Conservation (phyloP, 148 eudicot species). For the Chenopodium formosanum region DNA sequence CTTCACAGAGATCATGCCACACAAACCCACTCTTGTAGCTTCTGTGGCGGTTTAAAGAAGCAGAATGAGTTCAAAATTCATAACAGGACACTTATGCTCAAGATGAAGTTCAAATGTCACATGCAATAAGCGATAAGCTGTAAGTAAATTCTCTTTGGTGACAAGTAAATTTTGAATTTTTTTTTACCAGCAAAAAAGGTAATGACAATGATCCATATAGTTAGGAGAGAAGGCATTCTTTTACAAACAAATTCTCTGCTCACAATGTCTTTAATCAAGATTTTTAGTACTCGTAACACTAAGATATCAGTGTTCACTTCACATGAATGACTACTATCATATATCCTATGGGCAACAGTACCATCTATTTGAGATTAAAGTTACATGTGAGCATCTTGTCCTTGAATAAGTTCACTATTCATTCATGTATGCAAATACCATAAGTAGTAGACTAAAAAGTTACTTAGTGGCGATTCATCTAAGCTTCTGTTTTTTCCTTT, state of each 20-base stretch:
- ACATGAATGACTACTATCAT: no score
- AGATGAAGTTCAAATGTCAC: neutral
- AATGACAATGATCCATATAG: neutral
- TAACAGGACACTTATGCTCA: neutral
- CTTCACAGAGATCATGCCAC: constrained; percentile 94
- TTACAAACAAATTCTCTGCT: neutral
- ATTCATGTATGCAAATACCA: neutral
- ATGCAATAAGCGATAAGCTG: neutral
- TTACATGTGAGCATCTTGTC: neutral
- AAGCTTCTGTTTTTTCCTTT: no score
- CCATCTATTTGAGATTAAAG: neutral
- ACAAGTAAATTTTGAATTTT: neutral
- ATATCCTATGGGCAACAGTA: neutral
- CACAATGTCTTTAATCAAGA: neutral
- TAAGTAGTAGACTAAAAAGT: no score
- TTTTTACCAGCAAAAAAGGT: neutral
- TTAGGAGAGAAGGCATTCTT: neutral
- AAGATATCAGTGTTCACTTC: no score
- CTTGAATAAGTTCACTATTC: neutral
- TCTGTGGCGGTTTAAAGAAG: constrained; percentile 41
- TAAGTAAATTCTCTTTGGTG: neutral
- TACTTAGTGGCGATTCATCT: no score
- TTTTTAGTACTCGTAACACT: no score
- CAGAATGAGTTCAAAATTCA: constrained; percentile 11
- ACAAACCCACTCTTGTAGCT: constrained; percentile 95